Conservation (phyloP, 768 basidiomycete species). For the Lactifluus pinguis region DNA sequence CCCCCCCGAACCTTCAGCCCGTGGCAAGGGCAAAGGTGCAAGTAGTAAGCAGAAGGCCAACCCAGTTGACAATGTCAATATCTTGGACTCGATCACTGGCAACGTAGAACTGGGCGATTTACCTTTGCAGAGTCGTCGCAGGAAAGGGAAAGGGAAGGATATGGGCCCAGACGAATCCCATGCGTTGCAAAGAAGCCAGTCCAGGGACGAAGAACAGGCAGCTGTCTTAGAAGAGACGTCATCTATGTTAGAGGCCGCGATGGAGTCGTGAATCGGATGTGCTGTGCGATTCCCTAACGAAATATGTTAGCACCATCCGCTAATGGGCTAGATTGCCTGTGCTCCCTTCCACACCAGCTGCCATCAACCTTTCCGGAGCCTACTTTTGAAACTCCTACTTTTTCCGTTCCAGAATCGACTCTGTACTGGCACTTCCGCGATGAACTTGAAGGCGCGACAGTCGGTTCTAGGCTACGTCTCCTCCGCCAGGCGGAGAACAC, state of each 20-base stretch:
- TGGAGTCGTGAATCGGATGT: background rate
- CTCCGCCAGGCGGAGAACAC: too few species aligned
- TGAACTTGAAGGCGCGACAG: too few species aligned
- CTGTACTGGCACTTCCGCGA: too few species aligned
- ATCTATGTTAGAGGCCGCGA: background rate
- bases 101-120: background rate
- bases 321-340: too few species aligned
- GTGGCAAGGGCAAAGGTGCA: background rate
- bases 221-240: background rate
- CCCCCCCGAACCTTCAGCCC: background rate
- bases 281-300: background rate
- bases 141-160: background rate
- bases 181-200: background rate
- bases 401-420: too few species aligned
- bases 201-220: background rate
- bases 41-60: background rate
- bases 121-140: background rate
- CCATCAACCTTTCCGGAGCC: too few species aligned
- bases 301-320: too few species aligned
- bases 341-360: too few species aligned
- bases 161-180: background rate
- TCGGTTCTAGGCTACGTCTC: too few species aligned
- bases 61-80: background rate
- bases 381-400: too few species aligned
- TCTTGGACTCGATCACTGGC: slow-evolving; percentile 11